Evolutionary conservation across 768 basidiomycete genomes (phyloP).

Genomic region (Leucosporidium yakuticum): DNA sequence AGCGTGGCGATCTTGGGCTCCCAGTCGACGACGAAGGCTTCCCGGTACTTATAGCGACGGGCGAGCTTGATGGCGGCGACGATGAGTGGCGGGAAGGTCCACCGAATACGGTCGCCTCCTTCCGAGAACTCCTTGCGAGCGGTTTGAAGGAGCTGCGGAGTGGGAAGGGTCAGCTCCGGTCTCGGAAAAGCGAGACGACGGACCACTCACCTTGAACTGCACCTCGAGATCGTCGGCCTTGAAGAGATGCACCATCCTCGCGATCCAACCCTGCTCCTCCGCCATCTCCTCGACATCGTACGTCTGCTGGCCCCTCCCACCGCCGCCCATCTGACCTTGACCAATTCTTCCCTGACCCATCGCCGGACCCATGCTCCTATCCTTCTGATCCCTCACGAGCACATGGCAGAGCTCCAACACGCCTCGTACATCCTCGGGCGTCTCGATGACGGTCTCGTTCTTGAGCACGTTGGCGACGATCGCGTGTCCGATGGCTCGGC

Average conservation of each 20-base stretch:
- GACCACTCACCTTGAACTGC: conserved; percentile 73
- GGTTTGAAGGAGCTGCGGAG: conserved; percentile 70
- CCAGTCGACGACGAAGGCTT: conserved; percentile 53
- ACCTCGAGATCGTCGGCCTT: conserved; percentile 73
- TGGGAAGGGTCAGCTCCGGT: neutral
- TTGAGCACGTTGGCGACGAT: conserved; percentile 90
- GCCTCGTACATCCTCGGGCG: conserved; percentile 87
- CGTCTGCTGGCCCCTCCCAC: conserved; percentile 45
- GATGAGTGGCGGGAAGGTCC: conserved; percentile 93
- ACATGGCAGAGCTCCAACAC: conserved; percentile 89
- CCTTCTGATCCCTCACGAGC: conserved; percentile 67
- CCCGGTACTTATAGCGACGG: conserved; percentile 76
- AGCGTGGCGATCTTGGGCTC: conserved; percentile 74
- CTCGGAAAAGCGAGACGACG: neutral
- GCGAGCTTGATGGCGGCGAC: conserved; percentile 89
- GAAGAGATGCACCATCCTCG: conserved; percentile 95
- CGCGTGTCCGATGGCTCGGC: conserved; percentile 88
- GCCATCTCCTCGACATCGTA: conserved; percentile 82
- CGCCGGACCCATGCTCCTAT: conserved; percentile 48
- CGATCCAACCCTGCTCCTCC: conserved; percentile 98
- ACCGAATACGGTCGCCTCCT: conserved; percentile 91
- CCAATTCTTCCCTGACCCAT: conserved; percentile 46
- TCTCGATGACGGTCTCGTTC: conserved; percentile 92
- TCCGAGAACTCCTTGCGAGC: conserved; percentile 76
- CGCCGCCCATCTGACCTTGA: conserved; percentile 8